These are phyloP conservation scores for Saccharomyces mikatae DNA, from an alignment of 805 yeast genomes.

Conservation along the genomic window DNA sequence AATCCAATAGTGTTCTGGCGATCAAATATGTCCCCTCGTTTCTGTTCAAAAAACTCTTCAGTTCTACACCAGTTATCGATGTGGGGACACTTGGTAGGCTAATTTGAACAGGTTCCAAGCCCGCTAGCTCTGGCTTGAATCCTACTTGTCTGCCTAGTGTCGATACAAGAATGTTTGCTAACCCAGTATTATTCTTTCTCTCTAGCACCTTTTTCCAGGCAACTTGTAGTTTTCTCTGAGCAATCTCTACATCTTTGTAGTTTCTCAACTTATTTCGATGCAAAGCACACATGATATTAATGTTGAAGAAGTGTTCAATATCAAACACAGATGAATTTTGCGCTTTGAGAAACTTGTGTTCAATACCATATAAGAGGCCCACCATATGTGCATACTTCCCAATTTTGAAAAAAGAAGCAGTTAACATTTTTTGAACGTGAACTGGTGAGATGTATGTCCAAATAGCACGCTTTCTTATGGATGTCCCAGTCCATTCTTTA, in stretches of 20 bases:
- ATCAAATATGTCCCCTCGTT: slow-evolving; percentile 3
- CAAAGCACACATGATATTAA: slow-evolving; percentile 22
- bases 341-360: slow-evolving; percentile 15
- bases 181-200: slow-evolving; percentile 18
- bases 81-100: slow-evolving; percentile 5
- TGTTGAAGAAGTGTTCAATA: slow-evolving; percentile 25
- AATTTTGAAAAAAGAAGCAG: slow-evolving; percentile 19
- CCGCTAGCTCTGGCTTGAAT: slow-evolving; percentile 6
- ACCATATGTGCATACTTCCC: slow-evolving; percentile 18
- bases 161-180: slow-evolving; percentile 16
- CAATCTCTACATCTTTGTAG: slow-evolving; percentile 11
- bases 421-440: slow-evolving; percentile 21
- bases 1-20: neutral
- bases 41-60: slow-evolving; percentile 1
- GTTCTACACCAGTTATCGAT: neutral
- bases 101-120: slow-evolving; percentile 6
- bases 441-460: slow-evolving; percentile 20
- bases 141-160: slow-evolving; percentile 16
- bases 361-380: slow-evolving; percentile 14
- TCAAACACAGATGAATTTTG: slow-evolving; percentile 15
- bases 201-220: slow-evolving; percentile 17
- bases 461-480: slow-evolving; percentile 19
- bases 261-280: slow-evolving; percentile 17
- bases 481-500: slow-evolving; percentile 20
- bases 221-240: slow-evolving; percentile 14